Evolutionary conservation across 2,329 filamentous ascomycete genomes (phyloP).

Genomic region (Epichloe festucae): DNA sequence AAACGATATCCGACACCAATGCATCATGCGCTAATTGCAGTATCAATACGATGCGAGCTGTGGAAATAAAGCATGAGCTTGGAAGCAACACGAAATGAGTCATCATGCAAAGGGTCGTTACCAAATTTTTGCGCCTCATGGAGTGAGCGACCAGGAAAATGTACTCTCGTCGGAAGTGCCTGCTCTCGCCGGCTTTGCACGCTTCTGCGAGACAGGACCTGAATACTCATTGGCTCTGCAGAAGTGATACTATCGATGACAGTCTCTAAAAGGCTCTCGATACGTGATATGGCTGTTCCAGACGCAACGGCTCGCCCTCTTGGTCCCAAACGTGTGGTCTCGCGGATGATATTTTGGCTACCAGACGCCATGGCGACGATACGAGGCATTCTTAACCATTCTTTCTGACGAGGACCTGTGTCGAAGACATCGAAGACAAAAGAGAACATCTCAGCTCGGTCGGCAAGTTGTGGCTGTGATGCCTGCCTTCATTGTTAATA

Average conservation of each 20-base stretch:
- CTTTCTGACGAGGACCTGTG: too few species aligned
- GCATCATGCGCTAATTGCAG: conserved; percentile 48
- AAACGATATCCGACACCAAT: conserved; percentile 36
- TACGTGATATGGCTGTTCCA: conserved; percentile 10
- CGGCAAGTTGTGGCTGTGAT: too few species aligned
- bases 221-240: conserved; percentile 15
- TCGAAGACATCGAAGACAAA: too few species aligned
- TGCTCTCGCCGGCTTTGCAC: conserved; percentile 2
- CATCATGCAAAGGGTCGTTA: conserved; percentile 13
- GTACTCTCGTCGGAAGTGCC: conserved; percentile 10
- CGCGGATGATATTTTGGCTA: background rate
- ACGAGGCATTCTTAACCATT: too few species aligned
- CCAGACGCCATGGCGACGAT: background rate
- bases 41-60: conserved; percentile 45
- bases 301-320: background rate
- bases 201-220: conserved; percentile 13
- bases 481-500: background rate
- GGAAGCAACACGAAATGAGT: background rate
- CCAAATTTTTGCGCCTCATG: conserved; percentile 40
- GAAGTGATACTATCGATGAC: conserved; percentile 16
- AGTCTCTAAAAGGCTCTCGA: conserved; percentile 22
- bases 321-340: too few species aligned
- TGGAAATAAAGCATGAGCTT: background rate
- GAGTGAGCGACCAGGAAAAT: conserved; percentile 35
- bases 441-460: too few species aligned